phyloP scores from a whole-genome alignment of 306 rosid genomes.

The Lithocarpus polystachyus region DNA sequence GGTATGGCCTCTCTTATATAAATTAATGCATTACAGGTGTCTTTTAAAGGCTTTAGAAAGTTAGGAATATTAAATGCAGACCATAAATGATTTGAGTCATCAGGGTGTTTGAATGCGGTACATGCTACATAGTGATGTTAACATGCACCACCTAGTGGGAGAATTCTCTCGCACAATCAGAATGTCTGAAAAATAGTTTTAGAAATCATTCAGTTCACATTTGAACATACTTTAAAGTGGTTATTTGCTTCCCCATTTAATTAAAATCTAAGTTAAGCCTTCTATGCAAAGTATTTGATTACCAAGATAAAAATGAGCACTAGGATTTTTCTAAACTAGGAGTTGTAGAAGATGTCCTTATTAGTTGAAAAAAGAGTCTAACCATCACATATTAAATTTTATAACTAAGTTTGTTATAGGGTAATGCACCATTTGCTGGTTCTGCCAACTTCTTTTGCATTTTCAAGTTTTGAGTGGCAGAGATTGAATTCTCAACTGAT shows the following conservation, averaged over 20 bases:
- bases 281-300: neutral
- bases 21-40: no score
- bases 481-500: constrained; percentile 1
- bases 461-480: neutral
- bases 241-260: neutral
- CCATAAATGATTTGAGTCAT: no score
- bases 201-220: neutral
- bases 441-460: neutral
- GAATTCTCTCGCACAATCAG: no score
- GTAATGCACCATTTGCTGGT: neutral
- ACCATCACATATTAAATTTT: neutral
- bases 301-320: neutral
- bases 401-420: neutral
- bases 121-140: no score
- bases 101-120: no score
- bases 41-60: no score
- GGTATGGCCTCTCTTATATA: no score
- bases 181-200: neutral
- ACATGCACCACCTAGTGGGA: no score
- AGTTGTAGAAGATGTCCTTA: neutral
- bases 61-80: no score
- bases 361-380: neutral
- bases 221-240: neutral
- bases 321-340: neutral
- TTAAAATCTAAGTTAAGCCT: neutral